These are phyloP conservation scores for Ailanthus altissimus DNA, from an alignment of 345 rosid species.

Conservation along the genomic window DNA sequence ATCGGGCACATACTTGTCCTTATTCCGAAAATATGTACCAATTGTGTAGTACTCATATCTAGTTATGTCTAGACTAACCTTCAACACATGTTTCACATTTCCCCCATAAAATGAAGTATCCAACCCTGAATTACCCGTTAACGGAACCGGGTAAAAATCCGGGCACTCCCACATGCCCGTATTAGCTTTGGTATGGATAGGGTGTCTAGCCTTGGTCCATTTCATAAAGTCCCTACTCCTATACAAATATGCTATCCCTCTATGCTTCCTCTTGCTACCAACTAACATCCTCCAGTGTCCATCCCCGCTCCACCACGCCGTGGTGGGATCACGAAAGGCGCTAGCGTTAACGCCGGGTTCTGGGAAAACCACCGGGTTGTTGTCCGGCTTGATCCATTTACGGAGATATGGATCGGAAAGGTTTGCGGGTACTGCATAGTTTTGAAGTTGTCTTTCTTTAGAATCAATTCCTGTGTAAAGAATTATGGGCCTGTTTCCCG, in stretches of 20 bases:
- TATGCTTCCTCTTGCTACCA: conserved; percentile 48
- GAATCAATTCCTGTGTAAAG: conserved; percentile 73
- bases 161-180: conserved; percentile 98
- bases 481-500: conserved; percentile 54
- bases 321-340: conserved; percentile 92
- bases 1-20: conserved; percentile 64
- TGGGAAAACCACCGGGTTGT: conserved; percentile 64
- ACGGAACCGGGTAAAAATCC: conserved; percentile 71
- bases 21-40: conserved; percentile 44
- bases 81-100: conserved; percentile 54
- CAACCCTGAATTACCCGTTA: conserved; percentile 44
- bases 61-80: conserved; percentile 74
- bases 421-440: conserved; percentile 71
- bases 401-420: conserved; percentile 74
- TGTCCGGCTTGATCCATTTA: conserved; percentile 71
- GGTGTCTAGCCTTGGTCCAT: conserved; percentile 74
- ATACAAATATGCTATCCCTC: conserved; percentile 68
- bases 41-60: conserved; percentile 77
- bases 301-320: conserved; percentile 61
- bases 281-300: conserved; percentile 66
- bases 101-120: conserved; percentile 36
- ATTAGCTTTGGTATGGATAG: conserved; percentile 45
- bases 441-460: conserved; percentile 54
- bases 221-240: conserved; percentile 60
- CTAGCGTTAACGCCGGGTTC: conserved; percentile 53